Conservation (phyloP, 768 basidiomycete species). For the Mycena haematopus region DNA sequence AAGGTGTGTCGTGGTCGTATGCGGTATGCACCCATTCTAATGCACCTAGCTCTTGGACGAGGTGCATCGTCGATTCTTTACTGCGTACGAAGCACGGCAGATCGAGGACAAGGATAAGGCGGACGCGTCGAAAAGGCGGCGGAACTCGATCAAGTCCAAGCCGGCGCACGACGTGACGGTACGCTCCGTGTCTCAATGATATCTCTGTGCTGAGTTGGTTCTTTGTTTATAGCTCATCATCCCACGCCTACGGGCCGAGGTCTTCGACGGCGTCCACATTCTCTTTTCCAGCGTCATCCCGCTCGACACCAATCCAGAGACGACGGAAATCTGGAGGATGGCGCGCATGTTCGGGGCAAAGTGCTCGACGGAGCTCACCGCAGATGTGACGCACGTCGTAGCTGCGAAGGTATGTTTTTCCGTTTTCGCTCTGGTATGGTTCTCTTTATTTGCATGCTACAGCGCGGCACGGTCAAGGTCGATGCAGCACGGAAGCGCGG, state of each 20-base stretch:
- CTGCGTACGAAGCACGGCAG: conserved; percentile 59
- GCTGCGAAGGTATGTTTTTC: conserved; percentile 73
- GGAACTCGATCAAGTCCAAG: conserved; percentile 37
- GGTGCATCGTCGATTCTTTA: conserved; percentile 81
- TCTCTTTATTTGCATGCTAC: conserved; percentile 7
- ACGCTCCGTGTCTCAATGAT: conserved; percentile 34
- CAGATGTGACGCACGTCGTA: conserved; percentile 86
- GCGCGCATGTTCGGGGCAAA: conserved; percentile 89
- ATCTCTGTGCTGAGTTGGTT: conserved; percentile 3
- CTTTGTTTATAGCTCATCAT: conserved; percentile 72
- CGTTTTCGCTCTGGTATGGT: conserved; percentile 3
- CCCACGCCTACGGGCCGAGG: conserved; percentile 74
- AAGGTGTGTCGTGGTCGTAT: conserved; percentile 52
- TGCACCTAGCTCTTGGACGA: conserved; percentile 73
- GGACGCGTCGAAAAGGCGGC: conserved; percentile 33
- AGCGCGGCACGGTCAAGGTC: conserved; percentile 94
- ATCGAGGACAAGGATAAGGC: conserved; percentile 39
- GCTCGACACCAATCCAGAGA: conserved; percentile 80
- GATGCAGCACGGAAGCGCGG: conserved; percentile 80
- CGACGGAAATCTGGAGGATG: conserved; percentile 84
- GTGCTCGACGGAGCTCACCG: conserved; percentile 72
- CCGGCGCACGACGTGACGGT: conserved; percentile 79
- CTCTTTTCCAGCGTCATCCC: conserved; percentile 97
- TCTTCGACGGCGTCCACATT: conserved; percentile 81
- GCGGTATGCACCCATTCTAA: conserved; percentile 7